Percentiles rank a stretch among this genome's conserved stretches.
Evolutionary conservation across 768 basidiomycete species (phyloP).

Genomic region (Lactifluus echinatus): DNA sequence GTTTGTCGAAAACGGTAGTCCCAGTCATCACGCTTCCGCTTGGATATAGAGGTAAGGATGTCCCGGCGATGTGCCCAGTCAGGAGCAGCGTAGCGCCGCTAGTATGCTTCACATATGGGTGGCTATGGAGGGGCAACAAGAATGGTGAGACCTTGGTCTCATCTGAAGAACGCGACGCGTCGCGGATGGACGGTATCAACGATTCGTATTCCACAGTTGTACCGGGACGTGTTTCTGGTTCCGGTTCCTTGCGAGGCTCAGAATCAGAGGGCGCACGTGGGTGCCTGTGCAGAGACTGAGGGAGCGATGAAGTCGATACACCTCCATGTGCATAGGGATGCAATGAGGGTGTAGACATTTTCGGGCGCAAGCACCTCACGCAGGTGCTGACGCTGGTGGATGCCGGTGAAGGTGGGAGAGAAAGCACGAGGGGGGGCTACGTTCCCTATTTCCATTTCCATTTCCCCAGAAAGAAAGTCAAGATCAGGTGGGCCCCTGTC

Average conservation of each 20-base stretch:
- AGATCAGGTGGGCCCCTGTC: not conserved
- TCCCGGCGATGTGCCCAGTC: slow-evolving; percentile 3
- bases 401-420: not conserved
- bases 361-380: not conserved
- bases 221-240: not conserved
- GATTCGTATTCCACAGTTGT: not conserved
- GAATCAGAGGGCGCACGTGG: not conserved
- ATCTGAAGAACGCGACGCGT: not conserved
- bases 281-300: not conserved
- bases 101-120: slow-evolving; percentile 9
- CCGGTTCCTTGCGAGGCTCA: not conserved
- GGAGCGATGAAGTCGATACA: not conserved
- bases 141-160: not conserved
- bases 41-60: not conserved
- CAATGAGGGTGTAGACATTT: not conserved
- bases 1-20: slow-evolving; percentile 1
- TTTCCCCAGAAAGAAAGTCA: not conserved
- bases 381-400: not conserved
- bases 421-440: too few relatives aligned
- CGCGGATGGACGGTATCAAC: not conserved
- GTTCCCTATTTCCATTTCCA: not conserved
- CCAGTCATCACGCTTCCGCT: slow-evolving; percentile 13
- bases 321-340: not conserved
- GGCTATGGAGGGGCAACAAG: not conserved
- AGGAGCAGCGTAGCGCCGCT: slow-evolving; percentile 5